Percentiles rank a stretch among this genome's conserved stretches.
These are phyloP conservation scores for Rosa lucieae DNA, from an alignment of 306 rosid species.

Conservation along the genomic window DNA sequence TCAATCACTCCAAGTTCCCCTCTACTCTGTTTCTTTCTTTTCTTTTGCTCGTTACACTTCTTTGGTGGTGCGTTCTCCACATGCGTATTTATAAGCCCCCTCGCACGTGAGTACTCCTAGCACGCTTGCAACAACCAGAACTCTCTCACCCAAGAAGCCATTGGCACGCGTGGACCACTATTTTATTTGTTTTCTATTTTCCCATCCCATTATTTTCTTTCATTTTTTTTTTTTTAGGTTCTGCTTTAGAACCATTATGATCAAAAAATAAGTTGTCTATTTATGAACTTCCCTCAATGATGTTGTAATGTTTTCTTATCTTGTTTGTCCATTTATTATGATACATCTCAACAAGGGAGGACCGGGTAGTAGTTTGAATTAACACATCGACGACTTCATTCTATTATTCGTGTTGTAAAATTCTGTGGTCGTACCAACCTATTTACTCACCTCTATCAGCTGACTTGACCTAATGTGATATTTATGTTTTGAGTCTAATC, in stretches of 20 bases:
- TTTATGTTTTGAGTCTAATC: too few relatives aligned
- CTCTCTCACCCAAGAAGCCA: slow-evolving; percentile 12
- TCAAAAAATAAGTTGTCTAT: background rate
- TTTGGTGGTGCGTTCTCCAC: slow-evolving; percentile 14
- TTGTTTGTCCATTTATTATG: slow-evolving; percentile 4
- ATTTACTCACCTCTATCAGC: background rate
- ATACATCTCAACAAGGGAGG: background rate
- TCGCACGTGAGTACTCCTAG: slow-evolving; percentile 53
- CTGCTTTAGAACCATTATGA: background rate
- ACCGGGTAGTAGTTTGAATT: background rate
- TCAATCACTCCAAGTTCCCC: slow-evolving; percentile 18
- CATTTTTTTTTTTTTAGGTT: background rate
- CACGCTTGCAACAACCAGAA: slow-evolving; percentile 32
- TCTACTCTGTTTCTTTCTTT: slow-evolving; percentile 31
- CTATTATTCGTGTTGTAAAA: background rate
- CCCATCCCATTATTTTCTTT: background rate
- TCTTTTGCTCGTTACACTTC: slow-evolving; percentile 28
- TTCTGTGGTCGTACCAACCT: background rate
- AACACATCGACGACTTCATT: background rate
- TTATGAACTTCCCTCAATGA: slow-evolving; percentile 4
- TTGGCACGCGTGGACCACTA: slow-evolving; percentile 66
- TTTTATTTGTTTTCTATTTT: slow-evolving; percentile 17
- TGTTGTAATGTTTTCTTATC: slow-evolving; percentile 4
- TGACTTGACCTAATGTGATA: too few relatives aligned
- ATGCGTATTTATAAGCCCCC: slow-evolving; percentile 51